These are phyloP conservation scores for Pseudopyricularia cyperi DNA, from an alignment of 2,329 filamentous ascomycete species.

Conservation along the genomic window DNA sequence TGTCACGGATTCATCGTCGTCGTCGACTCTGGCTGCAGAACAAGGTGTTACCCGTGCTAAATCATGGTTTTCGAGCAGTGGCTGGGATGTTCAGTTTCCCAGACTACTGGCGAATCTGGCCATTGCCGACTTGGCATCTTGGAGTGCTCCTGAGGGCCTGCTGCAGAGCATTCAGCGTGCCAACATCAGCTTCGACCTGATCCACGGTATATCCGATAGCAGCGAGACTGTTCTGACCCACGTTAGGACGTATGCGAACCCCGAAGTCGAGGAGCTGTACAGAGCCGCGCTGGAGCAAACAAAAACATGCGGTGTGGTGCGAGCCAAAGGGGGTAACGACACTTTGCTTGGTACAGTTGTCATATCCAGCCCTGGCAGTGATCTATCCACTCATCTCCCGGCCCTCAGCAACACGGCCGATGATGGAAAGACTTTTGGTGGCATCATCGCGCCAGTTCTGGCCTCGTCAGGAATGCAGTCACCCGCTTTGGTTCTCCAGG, in stretches of 20 bases:
- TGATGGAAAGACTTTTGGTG: conserved; percentile 39
- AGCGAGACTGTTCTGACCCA: conserved; percentile 61
- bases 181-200: conserved; percentile 68
- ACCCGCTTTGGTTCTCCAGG: conserved; percentile 53
- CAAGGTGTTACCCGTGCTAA: conserved; percentile 29
- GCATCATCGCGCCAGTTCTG: conserved; percentile 70
- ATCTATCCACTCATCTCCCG: conserved; percentile 57
- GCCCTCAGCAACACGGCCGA: conserved; percentile 25
- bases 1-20: conserved; percentile 10
- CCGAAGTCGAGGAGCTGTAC: conserved; percentile 71
- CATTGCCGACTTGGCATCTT: conserved; percentile 57
- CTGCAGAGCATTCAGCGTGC: conserved; percentile 59
- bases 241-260: conserved; percentile 59
- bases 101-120: conserved; percentile 52
- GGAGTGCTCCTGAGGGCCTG: conserved; percentile 66
- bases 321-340: conserved; percentile 61
- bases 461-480: conserved; percentile 23
- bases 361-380: conserved; percentile 59
- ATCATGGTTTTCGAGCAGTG: conserved; percentile 81
- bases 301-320: conserved; percentile 66
- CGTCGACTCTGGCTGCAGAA: conserved; percentile 12
- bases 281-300: conserved; percentile 59
- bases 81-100: conserved; percentile 64
- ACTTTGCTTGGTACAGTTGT: conserved; percentile 63
- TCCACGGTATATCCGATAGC: conserved; percentile 62